Conservation (phyloP, 202 grass and related monocot genomes). For the Elaeis oleifera region DNA sequence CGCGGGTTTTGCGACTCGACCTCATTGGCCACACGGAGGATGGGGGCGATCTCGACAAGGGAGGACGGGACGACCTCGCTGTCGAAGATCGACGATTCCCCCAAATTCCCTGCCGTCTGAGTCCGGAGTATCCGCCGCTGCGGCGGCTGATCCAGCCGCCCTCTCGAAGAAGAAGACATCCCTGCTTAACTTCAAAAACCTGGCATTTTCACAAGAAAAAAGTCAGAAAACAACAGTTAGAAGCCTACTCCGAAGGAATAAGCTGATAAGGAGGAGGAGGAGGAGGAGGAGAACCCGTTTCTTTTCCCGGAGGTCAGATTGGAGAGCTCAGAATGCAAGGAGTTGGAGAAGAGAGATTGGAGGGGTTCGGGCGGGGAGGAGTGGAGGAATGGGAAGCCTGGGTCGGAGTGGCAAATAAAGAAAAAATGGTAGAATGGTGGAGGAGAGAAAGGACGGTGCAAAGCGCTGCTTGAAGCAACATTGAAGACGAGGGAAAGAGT, state of each 20-base stretch:
- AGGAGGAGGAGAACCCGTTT: background rate
- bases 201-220: background rate
- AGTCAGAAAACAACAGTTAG: background rate
- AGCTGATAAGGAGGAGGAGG: background rate
- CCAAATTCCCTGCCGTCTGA: constrained; percentile 75
- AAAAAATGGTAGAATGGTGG: too few species aligned
- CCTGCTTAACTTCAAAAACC: background rate
- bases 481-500: too few species aligned
- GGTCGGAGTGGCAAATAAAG: too few species aligned
- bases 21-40: constrained; percentile 92
- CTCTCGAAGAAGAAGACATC: constrained; percentile 16
- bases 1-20: constrained; percentile 51
- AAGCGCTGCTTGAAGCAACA: too few species aligned
- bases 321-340: background rate
- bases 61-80: constrained; percentile 93
- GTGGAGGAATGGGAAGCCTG: too few species aligned
- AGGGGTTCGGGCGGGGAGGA: too few species aligned
- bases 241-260: background rate
- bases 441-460: too few species aligned
- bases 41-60: constrained; percentile 68
- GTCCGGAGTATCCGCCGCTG: constrained; percentile 50
- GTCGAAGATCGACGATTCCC: constrained; percentile 65
- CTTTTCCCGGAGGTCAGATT: background rate
- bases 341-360: background rate
- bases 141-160: constrained; percentile 3